Percentiles rank a stretch among this genome's conserved stretches.
These are phyloP conservation scores for Meredithiella fracta DNA, from an alignment of 2,329 filamentous ascomycete species.

Conservation along the genomic window DNA sequence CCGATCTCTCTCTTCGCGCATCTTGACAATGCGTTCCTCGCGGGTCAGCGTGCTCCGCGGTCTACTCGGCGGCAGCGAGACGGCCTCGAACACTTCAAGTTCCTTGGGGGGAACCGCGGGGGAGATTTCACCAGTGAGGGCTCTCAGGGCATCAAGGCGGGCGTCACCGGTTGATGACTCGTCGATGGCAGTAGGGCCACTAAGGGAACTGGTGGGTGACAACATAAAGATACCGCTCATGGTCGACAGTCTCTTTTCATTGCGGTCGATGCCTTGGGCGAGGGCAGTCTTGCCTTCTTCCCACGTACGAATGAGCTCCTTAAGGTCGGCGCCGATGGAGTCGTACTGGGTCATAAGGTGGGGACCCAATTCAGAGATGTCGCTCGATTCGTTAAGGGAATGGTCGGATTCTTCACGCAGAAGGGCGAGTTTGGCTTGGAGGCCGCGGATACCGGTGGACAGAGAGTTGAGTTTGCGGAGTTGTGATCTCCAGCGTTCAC, in stretches of 20 bases:
- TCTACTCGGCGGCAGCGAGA: slow-evolving; percentile 54
- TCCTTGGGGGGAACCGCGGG: slow-evolving; percentile 29
- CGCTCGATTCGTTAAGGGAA: slow-evolving; percentile 55
- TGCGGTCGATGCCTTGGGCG: slow-evolving; percentile 64
- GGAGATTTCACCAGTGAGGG: slow-evolving; percentile 55
- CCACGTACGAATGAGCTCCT: slow-evolving; percentile 67
- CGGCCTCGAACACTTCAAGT: slow-evolving; percentile 71
- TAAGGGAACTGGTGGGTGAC: slow-evolving; percentile 46
- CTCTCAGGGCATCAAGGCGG: slow-evolving; percentile 48
- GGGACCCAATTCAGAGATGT: slow-evolving; percentile 59
- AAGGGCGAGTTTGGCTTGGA: slow-evolving; percentile 89
- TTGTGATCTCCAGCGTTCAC: slow-evolving; percentile 72
- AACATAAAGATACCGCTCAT: slow-evolving; percentile 35
- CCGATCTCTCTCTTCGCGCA: slow-evolving; percentile 69
- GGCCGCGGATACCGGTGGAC: slow-evolving; percentile 73
- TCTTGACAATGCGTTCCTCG: slow-evolving; percentile 74
- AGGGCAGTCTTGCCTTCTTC: slow-evolving; percentile 73
- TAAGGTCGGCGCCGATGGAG: slow-evolving; percentile 76
- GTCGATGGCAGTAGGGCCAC: slow-evolving; percentile 49
- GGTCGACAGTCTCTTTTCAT: slow-evolving; percentile 52
- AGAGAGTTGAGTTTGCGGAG: slow-evolving; percentile 76
- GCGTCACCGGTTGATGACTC: slow-evolving; percentile 23
- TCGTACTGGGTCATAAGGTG: slow-evolving; percentile 83
- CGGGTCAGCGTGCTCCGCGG: slow-evolving; percentile 57
- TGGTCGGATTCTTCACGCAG: slow-evolving; percentile 77